Evolutionary conservation across 345 rosid species (phyloP).

Genomic region (Syzygium aqueum): DNA sequence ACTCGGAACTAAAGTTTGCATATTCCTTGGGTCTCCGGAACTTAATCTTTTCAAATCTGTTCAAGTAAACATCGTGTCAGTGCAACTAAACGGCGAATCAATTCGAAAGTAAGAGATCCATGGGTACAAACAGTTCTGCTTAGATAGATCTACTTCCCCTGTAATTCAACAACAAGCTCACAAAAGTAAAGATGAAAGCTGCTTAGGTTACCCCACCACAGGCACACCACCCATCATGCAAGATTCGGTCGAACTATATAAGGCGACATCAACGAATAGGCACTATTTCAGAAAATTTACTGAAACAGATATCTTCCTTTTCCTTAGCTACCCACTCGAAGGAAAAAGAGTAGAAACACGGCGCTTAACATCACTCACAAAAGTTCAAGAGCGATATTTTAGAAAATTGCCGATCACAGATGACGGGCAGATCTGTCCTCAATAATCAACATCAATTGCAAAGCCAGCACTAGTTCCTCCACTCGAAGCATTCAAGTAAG

Average conservation of each 20-base stretch:
- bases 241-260: neutral
- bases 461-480: neutral
- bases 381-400: neutral
- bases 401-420: neutral
- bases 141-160: neutral
- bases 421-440: neutral
- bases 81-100: constrained; percentile 2
- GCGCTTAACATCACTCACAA: neutral
- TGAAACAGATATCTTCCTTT: neutral
- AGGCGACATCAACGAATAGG: neutral
- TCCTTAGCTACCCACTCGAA: neutral
- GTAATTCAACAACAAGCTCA: neutral
- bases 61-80: neutral
- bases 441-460: neutral
- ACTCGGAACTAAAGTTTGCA: constrained; percentile 40
- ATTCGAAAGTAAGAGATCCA: neutral
- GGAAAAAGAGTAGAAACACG: neutral
- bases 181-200: neutral
- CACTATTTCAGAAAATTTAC: neutral
- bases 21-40: constrained; percentile 46
- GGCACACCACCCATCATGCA: neutral
- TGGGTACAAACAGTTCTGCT: neutral
- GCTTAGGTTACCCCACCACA: neutral
- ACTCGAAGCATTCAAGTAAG: neutral
- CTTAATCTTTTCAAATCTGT: constrained; percentile 77